A percentile compares a stretch with the other conserved stretches of the same genome.
Conservation (phyloP, 768 basidiomycete species). For the Brasilioporus rufonigricans region DNA sequence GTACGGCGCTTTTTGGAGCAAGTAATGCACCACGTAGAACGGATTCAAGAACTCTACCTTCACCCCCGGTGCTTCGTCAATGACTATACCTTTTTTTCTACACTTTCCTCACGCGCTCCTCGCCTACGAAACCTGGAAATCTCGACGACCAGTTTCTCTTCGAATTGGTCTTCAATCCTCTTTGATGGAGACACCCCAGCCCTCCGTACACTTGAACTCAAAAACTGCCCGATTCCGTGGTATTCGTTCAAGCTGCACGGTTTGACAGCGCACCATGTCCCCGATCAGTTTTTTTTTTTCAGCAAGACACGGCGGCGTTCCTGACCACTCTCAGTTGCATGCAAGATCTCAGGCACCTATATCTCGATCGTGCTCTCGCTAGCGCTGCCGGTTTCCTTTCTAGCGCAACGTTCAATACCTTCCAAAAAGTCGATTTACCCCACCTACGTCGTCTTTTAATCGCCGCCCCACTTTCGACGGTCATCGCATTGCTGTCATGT, state of each 20-base stretch:
- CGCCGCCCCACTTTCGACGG: too few species aligned
- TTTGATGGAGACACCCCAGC: too few species aligned
- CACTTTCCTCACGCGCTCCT: background rate
- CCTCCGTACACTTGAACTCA: background rate
- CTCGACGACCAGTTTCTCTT: too few species aligned
- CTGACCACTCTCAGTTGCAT: background rate
- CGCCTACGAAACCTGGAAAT: background rate
- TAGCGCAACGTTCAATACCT: too few species aligned
- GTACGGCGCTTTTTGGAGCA: background rate
- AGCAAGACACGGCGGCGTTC: too few species aligned
- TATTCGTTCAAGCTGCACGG: background rate
- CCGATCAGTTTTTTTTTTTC: background rate
- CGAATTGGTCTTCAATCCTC: too few species aligned
- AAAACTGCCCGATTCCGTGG: too few species aligned
- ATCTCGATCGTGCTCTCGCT: too few species aligned
- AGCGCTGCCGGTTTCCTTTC: too few species aligned
- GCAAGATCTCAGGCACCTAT: too few species aligned
- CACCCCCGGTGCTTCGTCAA: background rate
- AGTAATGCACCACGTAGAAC: background rate
- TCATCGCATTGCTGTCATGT: too few species aligned
- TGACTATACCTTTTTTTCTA: background rate
- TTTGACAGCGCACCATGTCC: background rate
- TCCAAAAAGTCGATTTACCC: background rate
- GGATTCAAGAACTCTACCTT: background rate
- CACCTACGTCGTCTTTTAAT: background rate